Percentiles rank a stretch among this genome's conserved stretches.
Evolutionary conservation across 192 early-diverging fungal species (phyloP).

Genomic region (Linnemannia exigua): DNA sequence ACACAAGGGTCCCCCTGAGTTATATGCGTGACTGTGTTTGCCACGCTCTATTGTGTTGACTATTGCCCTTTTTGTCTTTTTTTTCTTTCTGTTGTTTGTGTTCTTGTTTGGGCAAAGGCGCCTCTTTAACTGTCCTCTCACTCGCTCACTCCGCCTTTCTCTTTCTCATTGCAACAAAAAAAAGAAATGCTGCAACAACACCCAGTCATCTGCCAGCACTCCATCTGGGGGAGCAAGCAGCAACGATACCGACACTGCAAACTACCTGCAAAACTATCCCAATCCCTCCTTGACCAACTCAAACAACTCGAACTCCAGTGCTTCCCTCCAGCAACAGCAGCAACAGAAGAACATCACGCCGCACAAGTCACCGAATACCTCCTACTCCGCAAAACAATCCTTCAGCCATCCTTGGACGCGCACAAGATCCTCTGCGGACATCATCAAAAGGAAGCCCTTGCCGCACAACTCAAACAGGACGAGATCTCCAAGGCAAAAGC

Average conservation of each 20-base stretch:
- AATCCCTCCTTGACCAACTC: conserved; percentile 12
- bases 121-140: too few species aligned
- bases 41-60: neutral
- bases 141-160: too few species aligned
- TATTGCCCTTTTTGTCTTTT: neutral
- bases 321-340: neutral
- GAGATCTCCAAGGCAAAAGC: conserved; percentile 28
- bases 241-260: conserved; percentile 49
- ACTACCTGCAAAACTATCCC: conserved; percentile 34
- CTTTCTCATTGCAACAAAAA: neutral
- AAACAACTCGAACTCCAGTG: conserved; percentile 18
- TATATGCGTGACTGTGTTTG: neutral
- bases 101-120: neutral
- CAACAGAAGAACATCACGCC: conserved; percentile 8
- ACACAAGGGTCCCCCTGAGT: neutral
- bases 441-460: conserved; percentile 36
- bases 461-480: conserved; percentile 19
- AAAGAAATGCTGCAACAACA: conserved; percentile 9
- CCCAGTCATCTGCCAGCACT: conserved; percentile 51
- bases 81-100: neutral
- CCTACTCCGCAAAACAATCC: conserved; percentile 8
- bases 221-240: conserved; percentile 51
- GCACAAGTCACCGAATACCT: neutral
- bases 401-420: conserved; percentile 24
- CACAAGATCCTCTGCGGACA: conserved; percentile 39